Evolutionary conservation across 306 rosid species (phyloP), one percentile per base, ranked within the genome.

Genomic region (Trifolium subterraneum): DNA sequence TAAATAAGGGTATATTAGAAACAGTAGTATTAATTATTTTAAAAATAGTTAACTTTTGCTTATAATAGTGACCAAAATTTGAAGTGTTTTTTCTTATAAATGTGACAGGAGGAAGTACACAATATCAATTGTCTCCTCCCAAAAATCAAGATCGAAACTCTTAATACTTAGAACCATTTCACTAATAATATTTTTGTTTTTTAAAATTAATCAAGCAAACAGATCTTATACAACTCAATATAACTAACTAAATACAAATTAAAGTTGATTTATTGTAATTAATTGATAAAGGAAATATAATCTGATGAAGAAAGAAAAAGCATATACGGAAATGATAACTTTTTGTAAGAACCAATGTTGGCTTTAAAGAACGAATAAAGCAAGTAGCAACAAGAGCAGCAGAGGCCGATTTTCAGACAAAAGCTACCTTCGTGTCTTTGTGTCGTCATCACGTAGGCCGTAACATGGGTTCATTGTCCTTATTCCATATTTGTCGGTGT

Each of bases 341-440:
- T 87, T 87, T 90, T 84, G 86, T 36, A 74, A 84, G 79, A 71
- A 83, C 87, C 88, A 78, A 86, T 75, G 83, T 75, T 54, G 81
- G 68, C 77, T 67, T 72, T 74, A 68, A 61, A 81, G 79, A 74
- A 68, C 77, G 88, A 89, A 89, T 86, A 89, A 89, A 89, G 92
- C 78, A 73, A 82, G 14, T 52, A 50, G 27, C 58, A 63, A 81
- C 62, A 54, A 50, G 33, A 71, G 65, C 70, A 78, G 18, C 70
- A 66, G 80, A 82, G 77, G 72, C 81, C 71, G 75, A 20, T 55
- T 14, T 44, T 41, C 76, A 73, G 56, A 60, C 74, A 64, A 80
- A 82, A 62, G 76, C 83, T 68, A 77, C 71, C 79, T 80, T 48
- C 65, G 29, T 74, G 65, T 67, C 85, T 81, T 79, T 59, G 64